Base-by-base conservation (phyloP, 1,284 basidiomycete species). In the Microbotryomycetes sp. region DNA sequence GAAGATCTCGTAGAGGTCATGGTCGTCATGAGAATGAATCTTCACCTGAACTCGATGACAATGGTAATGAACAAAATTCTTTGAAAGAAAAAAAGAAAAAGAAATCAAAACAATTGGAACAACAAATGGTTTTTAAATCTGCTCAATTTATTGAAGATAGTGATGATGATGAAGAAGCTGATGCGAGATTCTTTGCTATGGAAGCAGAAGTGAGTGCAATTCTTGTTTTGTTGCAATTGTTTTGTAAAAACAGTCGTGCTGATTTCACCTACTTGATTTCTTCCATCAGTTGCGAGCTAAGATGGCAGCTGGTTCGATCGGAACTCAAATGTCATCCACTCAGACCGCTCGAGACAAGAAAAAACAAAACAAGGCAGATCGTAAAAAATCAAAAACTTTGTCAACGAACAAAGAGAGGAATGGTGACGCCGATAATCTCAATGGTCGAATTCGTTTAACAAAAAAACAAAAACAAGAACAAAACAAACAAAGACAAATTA, bases 91-190 rank as follows among this genome's bases (percentile, higher is more conserved):
- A 84, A 76, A 80, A 78, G 70, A 60, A 60, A 54, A 56, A 66
- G 16, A 57, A 58, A 51, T 60, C 54, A 56, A 68, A 69, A 60
- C 63, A 66, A n/a, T 49, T 68, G 48, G 66, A 85, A 72, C 89
- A 92, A 74, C 81, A 84, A 70, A 81, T 85, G 75, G 76, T 79
- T 59, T 92, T 87, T 80, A 92, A 92, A 76, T 87, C 85, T 14
- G 90, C 91, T 6, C 86, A 90, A 74, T 90, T 92, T 74, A 91
- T 93, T 73, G 83, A 86, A 72, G 91, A 94, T 71, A 87, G 80
- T 64, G 88, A 89, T 22, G 83, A 85, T 68, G 83, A 87, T 75
- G 74, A 74, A 19, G 78, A 87, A 51, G 68, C 71, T 3, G 76
- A 78, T 45, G 67, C 61, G 26, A 81, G 78, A 5, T 94, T 94